Evolutionary conservation across 768 basidiomycete species (phyloP).

Genomic region (Candolleomyces efflorescens): DNA sequence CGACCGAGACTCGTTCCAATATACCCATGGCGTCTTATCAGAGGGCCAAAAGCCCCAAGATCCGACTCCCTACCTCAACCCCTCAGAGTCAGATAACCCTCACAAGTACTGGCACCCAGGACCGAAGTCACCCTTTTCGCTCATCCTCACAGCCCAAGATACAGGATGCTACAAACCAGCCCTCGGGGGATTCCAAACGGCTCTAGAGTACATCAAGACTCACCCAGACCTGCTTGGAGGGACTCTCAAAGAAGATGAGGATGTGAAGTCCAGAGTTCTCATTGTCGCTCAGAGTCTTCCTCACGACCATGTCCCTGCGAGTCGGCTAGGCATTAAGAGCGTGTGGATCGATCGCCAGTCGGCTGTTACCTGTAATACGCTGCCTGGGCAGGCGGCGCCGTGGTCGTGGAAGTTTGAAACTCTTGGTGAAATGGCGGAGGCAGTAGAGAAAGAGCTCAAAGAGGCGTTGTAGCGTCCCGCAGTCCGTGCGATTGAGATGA

Average conservation of each 20-base stretch:
- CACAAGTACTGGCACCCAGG: constrained; percentile 43
- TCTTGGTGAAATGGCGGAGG: constrained; percentile 56
- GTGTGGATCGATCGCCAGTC: constrained; percentile 65
- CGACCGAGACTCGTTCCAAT: constrained; percentile 57
- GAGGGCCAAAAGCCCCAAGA: constrained; percentile 23
- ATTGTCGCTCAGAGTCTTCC: constrained; percentile 63
- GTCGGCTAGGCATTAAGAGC: constrained; percentile 47
- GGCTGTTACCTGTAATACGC: constrained; percentile 40
- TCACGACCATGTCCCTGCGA: constrained; percentile 66
- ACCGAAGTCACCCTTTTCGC: constrained; percentile 55
- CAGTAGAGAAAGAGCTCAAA: constrained; percentile 40
- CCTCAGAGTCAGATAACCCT: constrained; percentile 22
- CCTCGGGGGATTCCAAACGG: constrained; percentile 46
- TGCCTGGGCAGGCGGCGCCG: constrained; percentile 24
- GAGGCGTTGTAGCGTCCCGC: not conserved
- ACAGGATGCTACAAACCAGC: constrained; percentile 72
- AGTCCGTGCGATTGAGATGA: too few relatives aligned
- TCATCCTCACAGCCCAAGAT: constrained; percentile 69
- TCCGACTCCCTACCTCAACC: constrained; percentile 22
- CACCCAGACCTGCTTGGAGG: constrained; percentile 37
- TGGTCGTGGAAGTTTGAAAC: constrained; percentile 57
- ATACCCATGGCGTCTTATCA: constrained; percentile 54
- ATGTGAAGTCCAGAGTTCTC: constrained; percentile 46
- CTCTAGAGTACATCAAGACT: constrained; percentile 38
- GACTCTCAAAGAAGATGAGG: constrained; percentile 17